phyloP scores from a whole-genome alignment of 331 rosid genomes.

The Saraca asoca region DNA sequence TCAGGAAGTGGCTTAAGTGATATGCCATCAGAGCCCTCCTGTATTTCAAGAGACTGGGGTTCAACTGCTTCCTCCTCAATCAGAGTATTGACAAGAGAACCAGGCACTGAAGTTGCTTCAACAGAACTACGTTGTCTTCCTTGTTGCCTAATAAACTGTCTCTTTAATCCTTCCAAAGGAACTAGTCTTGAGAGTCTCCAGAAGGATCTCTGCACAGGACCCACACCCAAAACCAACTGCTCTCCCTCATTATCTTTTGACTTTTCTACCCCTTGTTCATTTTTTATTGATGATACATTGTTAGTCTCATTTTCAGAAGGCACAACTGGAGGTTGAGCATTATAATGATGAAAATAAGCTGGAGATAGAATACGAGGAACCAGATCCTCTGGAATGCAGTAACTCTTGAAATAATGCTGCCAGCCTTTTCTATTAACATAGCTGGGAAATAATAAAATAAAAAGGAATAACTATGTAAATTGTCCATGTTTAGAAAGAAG shows the following conservation, averaged over 20 bases:
- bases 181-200: slow-evolving; percentile 96
- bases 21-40: slow-evolving; percentile 88
- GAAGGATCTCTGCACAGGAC: slow-evolving; percentile 87
- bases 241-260: slow-evolving; percentile 63
- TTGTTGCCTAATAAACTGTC: slow-evolving; percentile 56
- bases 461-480: slow-evolving; percentile 6
- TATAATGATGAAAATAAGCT: slow-evolving; percentile 93
- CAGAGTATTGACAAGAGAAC: slow-evolving; percentile 53
- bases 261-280: slow-evolving; percentile 54
- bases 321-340: slow-evolving; percentile 60
- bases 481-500: slow-evolving; percentile 14
- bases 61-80: slow-evolving; percentile 71
- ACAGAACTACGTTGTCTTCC: slow-evolving; percentile 49
- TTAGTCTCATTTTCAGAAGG: slow-evolving; percentile 50
- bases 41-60: slow-evolving; percentile 90
- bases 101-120: slow-evolving; percentile 49
- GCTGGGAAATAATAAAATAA: slow-evolving; percentile 45
- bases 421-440: slow-evolving; percentile 88
- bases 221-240: slow-evolving; percentile 88
- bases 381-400: slow-evolving; percentile 95
- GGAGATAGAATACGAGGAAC: slow-evolving; percentile 95
- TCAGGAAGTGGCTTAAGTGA: slow-evolving; percentile 87
- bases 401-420: slow-evolving; percentile 94
- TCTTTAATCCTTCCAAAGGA: slow-evolving; percentile 77
- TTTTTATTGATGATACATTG: slow-evolving; percentile 44